A percentile compares a stretch with the other conserved stretches of the same genome.
phyloP scores from a whole-genome alignment of 768 basidiomycete species.

The Xerocomellus intermedius region DNA sequence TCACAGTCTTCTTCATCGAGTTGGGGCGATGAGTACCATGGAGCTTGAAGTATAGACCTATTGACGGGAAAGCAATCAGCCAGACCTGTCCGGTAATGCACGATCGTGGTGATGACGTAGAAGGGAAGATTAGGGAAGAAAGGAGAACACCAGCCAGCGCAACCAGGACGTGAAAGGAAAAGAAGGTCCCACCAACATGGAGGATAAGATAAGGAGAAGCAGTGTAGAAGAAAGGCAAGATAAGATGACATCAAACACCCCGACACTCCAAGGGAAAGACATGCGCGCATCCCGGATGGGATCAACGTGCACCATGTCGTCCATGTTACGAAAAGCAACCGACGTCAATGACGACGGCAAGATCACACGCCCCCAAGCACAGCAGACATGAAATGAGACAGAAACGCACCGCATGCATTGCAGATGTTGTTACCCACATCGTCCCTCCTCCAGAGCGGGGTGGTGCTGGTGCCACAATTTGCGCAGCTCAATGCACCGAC shows the following conservation, averaged over 20 bases:
- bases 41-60: constrained; percentile 97
- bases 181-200: constrained; percentile 1
- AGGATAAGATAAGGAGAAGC: constrained; percentile 28
- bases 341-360: constrained; percentile 15
- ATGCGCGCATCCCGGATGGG: constrained; percentile 18
- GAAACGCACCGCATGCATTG: constrained; percentile 84
- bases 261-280: constrained; percentile 19
- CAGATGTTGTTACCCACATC: constrained; percentile 92
- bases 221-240: constrained; percentile 17
- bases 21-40: constrained; percentile 97
- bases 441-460: constrained; percentile 87
- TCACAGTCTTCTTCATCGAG: constrained; percentile 98
- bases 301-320: constrained; percentile 22
- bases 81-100: not conserved
- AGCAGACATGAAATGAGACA: constrained; percentile 26
- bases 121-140: not conserved
- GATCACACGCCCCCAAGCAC: constrained; percentile 21
- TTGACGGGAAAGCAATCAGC: constrained; percentile 19
- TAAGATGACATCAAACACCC: constrained; percentile 15
- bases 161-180: constrained; percentile 15
- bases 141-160: not conserved
- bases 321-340: constrained; percentile 22
- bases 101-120: not conserved
- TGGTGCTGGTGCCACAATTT: constrained; percentile 87
- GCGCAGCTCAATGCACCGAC: constrained; percentile 82